Evolutionary conservation across 257 asterid genomes (phyloP).

Genomic region (Nyctanthes arbortristis): DNA sequence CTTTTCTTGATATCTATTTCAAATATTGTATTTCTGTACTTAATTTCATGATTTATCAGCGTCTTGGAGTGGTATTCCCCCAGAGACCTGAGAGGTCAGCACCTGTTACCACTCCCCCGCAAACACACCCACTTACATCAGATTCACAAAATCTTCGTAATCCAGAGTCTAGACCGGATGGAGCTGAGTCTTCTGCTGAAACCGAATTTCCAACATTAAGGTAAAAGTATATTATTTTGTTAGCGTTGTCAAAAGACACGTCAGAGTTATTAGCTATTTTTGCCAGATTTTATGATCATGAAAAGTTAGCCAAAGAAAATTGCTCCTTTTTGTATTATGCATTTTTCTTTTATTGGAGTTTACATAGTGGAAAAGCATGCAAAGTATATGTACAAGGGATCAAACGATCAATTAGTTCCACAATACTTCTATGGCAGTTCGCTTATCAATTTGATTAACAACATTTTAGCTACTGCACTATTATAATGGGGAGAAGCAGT

Average conservation of each 20-base stretch:
- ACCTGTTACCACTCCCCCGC: slow-evolving; percentile 90
- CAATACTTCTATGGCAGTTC: background rate
- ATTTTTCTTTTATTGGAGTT: slow-evolving; percentile 4
- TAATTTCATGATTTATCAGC: slow-evolving; percentile 54
- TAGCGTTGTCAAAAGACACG: background rate
- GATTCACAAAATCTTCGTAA: slow-evolving; percentile 81
- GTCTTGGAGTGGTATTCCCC: slow-evolving; percentile 94
- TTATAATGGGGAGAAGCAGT: background rate
- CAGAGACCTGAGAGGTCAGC: slow-evolving; percentile 85
- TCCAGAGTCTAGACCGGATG: slow-evolving; percentile 66
- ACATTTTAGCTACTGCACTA: background rate
- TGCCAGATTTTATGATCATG: slow-evolving; percentile 1
- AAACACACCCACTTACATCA: slow-evolving; percentile 87
- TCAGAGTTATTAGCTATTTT: too few species aligned
- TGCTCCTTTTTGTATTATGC: slow-evolving; percentile 13
- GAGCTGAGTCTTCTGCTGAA: slow-evolving; percentile 83
- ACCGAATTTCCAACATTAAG: slow-evolving; percentile 92
- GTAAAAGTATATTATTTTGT: slow-evolving; percentile 44
- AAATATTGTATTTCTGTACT: slow-evolving; percentile 3
- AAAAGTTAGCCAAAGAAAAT: background rate
- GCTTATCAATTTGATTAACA: background rate
- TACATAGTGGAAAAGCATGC: slow-evolving; percentile 7
- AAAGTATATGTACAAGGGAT: background rate
- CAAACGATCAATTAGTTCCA: background rate
- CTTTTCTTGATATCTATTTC: slow-evolving; percentile 16